phyloP scores from a whole-genome alignment of 164 flowering plant species.

The Liriodendron chinense region DNA sequence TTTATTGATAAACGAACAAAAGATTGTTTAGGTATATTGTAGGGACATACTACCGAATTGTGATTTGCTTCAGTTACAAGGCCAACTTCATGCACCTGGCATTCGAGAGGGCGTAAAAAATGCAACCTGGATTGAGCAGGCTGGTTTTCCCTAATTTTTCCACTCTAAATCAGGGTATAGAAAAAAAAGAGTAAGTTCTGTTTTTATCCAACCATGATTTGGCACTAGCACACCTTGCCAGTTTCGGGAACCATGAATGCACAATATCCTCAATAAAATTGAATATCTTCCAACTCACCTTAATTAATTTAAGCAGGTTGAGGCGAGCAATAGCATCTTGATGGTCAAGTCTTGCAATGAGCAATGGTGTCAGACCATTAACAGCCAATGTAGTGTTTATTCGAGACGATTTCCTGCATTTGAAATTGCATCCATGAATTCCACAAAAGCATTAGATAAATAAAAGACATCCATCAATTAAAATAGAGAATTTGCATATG shows the following conservation, averaged over 20 bases:
- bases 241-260: not conserved
- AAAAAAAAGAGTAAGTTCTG: not conserved
- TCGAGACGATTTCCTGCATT: conserved; percentile 29
- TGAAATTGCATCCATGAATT: conserved; percentile 13
- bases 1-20: too few relatives aligned
- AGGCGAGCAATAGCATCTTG: conserved; percentile 98
- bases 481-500: not conserved
- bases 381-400: conserved; percentile 93
- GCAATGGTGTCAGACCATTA: conserved; percentile 92
- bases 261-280: not conserved
- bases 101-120: not conserved
- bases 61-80: not conserved
- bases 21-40: too few relatives aligned
- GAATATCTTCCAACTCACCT: conserved; percentile 38
- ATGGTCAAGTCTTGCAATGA: conserved; percentile 86
- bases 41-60: not conserved
- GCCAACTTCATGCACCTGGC: not conserved
- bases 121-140: not conserved
- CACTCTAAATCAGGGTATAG: not conserved
- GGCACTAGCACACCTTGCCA: too few relatives aligned
- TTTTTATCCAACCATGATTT: not conserved
- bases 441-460: not conserved
- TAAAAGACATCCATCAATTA: not conserved
- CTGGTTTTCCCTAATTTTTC: not conserved
- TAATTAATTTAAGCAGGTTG: conserved; percentile 83